Evolutionary conservation across 495 filamentous ascomycete species (phyloP), one percentile per base, ranked within the genome.

Genomic region (Geopyxis carbonaria): DNA sequence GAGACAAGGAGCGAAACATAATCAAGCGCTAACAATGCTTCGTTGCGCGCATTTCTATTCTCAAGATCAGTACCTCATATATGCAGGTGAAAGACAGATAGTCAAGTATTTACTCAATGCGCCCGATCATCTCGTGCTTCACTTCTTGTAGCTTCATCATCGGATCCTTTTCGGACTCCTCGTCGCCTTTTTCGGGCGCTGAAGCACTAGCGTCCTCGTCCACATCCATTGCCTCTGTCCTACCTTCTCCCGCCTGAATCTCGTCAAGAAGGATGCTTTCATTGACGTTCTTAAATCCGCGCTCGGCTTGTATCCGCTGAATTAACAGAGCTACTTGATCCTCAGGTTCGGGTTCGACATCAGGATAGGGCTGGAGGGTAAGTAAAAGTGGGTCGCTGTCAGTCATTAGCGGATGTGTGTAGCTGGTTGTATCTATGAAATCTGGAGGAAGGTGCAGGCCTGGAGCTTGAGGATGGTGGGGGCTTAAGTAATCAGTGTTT

Each of bases 1-100:
- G 85, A 82, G 1, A 92, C 63, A 1, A 93, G 60, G 7, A 93
- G 70, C 9, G 89, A 93, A 27, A 93, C 58, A 46, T 83, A 80
- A 52, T 95, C 84, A 34, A 93, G 70, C 2, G 73, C 70, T 19
- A 75, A 61, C 53, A 73, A 55, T 28, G 78, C 69, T 47, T 78
- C 69, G 53, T 75, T 70, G 25, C 74, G 66, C 4, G 82, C 82
- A 48, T 66, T 59, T 16, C 72, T 76, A 41, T 11, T 34, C 16
- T 19, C 8, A 21, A 13, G 29, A 43, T 40, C 9, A 16, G 23
- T 35, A 9, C 31, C 14, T 31, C 5, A 6, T 14, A 19, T 44
- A 31, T 46, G 43, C 18, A 29, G 45, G 18, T 23, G 11, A n/a
- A n/a, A n/a, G n/a, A n/a, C n/a, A n/a, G n/a, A 19, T 34, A 14